Evolutionary conservation across 1,284 basidiomycete genomes (phyloP).

Genomic region (Schizopora paradoxa): DNA sequence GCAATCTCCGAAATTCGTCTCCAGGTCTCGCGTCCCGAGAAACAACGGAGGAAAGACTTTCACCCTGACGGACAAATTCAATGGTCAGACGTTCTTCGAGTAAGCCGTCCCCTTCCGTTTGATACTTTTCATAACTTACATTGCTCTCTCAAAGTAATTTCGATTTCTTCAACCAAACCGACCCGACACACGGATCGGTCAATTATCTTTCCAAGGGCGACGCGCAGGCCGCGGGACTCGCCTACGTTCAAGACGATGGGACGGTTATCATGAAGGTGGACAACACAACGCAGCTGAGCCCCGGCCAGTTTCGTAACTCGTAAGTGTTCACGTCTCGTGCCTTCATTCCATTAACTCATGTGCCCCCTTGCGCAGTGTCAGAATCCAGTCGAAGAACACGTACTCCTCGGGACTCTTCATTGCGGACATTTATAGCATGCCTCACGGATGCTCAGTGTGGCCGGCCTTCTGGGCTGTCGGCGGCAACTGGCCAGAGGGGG

Average conservation of each 20-base stretch:
- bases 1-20: neutral
- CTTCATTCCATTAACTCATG: neutral
- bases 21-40: conserved; percentile 7
- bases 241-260: conserved; percentile 51
- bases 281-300: conserved; percentile 41
- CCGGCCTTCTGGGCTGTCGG: conserved; percentile 65
- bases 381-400: conserved; percentile 61
- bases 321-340: conserved; percentile 30
- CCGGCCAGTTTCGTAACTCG: conserved; percentile 59
- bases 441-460: conserved; percentile 78
- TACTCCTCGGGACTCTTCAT: conserved; percentile 73
- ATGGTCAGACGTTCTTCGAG: conserved; percentile 26
- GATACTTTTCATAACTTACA: neutral
- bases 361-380: conserved; percentile 42
- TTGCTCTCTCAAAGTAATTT: conserved; percentile 39
- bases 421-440: conserved; percentile 72
- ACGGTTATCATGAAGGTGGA: conserved; percentile 61
- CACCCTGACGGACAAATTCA: conserved; percentile 22
- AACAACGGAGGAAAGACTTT: conserved; percentile 4
- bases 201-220: conserved; percentile 43
- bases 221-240: conserved; percentile 47
- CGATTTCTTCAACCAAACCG: conserved; percentile 53
- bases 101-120: conserved; percentile 10
- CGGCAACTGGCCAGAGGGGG: conserved; percentile 65
- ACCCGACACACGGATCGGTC: conserved; percentile 66